These are phyloP conservation scores for Boletus sp. DNA, from an alignment of 768 basidiomycete genomes.

Conservation along the genomic window DNA sequence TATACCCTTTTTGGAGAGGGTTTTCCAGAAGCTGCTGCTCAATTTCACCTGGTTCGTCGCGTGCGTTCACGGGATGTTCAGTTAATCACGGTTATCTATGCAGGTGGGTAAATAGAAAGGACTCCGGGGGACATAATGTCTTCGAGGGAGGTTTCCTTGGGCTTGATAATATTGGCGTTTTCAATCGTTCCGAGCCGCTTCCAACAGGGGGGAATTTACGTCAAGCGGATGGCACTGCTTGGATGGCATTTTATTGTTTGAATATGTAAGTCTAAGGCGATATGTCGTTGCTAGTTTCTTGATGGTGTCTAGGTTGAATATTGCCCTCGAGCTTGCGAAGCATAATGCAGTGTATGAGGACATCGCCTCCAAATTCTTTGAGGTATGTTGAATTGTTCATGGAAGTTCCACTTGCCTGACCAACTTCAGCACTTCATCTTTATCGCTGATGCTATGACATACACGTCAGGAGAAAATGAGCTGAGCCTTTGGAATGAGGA, in stretches of 20 bases:
- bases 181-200: conserved; percentile 95
- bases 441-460: conserved; percentile 99
- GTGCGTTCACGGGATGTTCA: neutral
- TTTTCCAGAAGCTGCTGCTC: conserved; percentile 94
- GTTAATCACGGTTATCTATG: conserved; percentile 1
- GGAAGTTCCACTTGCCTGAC: conserved; percentile 11
- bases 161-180: conserved; percentile 95
- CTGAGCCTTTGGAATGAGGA: conserved; percentile 91
- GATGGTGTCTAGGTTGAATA: conserved; percentile 70
- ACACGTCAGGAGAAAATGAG: conserved; percentile 72
- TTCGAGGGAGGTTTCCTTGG: conserved; percentile 99
- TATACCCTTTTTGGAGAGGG: conserved; percentile 88
- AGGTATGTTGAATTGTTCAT: conserved; percentile 42
- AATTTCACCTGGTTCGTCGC: conserved; percentile 89
- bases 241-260: conserved; percentile 99
- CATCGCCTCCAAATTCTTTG: conserved; percentile 97
- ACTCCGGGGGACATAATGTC: conserved; percentile 90
- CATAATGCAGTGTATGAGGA: conserved; percentile 98
- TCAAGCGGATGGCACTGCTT: conserved; percentile 97
- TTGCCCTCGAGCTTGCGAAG: conserved; percentile 96
- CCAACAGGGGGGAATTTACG: conserved; percentile 93
- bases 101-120: conserved; percentile 99
- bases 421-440: conserved; percentile 85
- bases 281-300: neutral
- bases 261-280: conserved; percentile 68